These are phyloP conservation scores for Agrocybe pediades DNA, from an alignment of 768 basidiomycete species.

Conservation along the genomic window DNA sequence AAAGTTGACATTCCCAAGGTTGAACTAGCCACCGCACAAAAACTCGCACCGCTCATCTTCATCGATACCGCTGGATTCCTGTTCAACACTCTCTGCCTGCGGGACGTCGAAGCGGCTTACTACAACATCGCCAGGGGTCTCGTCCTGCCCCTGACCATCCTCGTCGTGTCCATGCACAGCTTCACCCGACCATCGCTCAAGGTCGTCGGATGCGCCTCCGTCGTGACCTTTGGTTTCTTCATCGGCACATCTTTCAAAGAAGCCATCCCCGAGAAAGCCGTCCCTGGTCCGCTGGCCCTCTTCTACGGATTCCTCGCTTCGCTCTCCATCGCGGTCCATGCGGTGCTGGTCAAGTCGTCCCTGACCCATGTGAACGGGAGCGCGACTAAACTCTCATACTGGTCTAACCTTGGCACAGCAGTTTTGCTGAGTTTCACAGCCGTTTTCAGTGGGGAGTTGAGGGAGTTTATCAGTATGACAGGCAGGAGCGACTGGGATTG, in stretches of 20 bases:
- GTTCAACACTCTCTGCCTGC: conserved; percentile 25
- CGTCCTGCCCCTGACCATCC: conserved; percentile 77
- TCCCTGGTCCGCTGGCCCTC: conserved; percentile 58
- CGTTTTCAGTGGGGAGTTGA: conserved; percentile 66
- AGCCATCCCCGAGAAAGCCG: conserved; percentile 43
- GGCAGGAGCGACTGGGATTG: conserved; percentile 11
- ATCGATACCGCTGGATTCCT: conserved; percentile 39
- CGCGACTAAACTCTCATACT: conserved; percentile 75
- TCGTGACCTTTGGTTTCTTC: conserved; percentile 80
- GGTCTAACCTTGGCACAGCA: conserved; percentile 70
- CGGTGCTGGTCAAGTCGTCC: conserved; percentile 78
- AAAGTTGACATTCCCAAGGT: conserved; percentile 25
- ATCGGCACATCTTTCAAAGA: conserved; percentile 44
- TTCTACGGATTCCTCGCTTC: conserved; percentile 71
- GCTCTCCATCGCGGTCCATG: conserved; percentile 73
- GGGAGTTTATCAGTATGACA: conserved; percentile 46
- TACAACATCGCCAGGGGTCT: conserved; percentile 80
- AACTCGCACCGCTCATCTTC: conserved; percentile 29
- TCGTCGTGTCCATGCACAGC: conserved; percentile 64
- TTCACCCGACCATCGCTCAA: conserved; percentile 57
- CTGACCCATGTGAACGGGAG: conserved; percentile 69
- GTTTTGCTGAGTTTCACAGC: conserved; percentile 59
- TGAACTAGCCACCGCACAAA: conserved; percentile 18
- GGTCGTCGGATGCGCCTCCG: conserved; percentile 63
- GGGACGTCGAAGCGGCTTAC: conserved; percentile 64